Evolutionary conservation across 2,329 filamentous ascomycete species (phyloP).

Genomic region (Alternaria viburni): DNA sequence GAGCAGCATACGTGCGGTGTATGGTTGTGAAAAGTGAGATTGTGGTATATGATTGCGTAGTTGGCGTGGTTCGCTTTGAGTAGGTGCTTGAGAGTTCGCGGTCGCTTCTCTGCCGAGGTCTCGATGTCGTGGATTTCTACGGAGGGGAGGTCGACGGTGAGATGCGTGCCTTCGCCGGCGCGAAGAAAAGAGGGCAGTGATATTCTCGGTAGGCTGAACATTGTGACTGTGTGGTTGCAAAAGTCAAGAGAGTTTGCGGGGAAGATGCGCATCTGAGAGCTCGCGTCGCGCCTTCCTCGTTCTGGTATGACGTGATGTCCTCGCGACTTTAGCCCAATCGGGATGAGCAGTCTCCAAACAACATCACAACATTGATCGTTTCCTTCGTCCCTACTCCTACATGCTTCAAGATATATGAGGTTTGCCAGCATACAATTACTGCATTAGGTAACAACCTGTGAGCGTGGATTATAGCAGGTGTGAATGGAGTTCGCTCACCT

Average conservation of each 20-base stretch:
- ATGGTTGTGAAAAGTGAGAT: slow-evolving; percentile 81
- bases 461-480: not conserved
- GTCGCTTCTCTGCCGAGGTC: slow-evolving; percentile 76
- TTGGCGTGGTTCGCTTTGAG: slow-evolving; percentile 92
- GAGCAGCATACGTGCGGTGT: slow-evolving; percentile 68
- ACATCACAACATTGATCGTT: not conserved
- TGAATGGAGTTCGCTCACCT: not conserved
- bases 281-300: slow-evolving; percentile 23
- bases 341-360: not conserved
- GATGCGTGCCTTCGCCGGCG: slow-evolving; percentile 23
- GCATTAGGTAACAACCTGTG: not conserved
- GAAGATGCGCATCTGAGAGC: slow-evolving; percentile 20
- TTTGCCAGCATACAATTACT: not conserved
- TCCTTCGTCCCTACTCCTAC: not conserved
- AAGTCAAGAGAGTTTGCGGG: slow-evolving; percentile 24
- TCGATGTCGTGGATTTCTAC: slow-evolving; percentile 82
- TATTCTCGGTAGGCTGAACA: slow-evolving; percentile 34
- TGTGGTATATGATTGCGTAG: slow-evolving; percentile 80
- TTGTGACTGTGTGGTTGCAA: slow-evolving; percentile 13
- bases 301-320: slow-evolving; percentile 30
- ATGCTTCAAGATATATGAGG: not conserved
- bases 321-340: slow-evolving; percentile 2
- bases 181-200: slow-evolving; percentile 29
- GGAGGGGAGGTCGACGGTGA: slow-evolving; percentile 62
- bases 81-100: slow-evolving; percentile 86